Percentiles rank a stretch among this genome's conserved stretches.
Conservation (phyloP, 768 basidiomycete genomes). For the Thelephora ganbajun region DNA sequence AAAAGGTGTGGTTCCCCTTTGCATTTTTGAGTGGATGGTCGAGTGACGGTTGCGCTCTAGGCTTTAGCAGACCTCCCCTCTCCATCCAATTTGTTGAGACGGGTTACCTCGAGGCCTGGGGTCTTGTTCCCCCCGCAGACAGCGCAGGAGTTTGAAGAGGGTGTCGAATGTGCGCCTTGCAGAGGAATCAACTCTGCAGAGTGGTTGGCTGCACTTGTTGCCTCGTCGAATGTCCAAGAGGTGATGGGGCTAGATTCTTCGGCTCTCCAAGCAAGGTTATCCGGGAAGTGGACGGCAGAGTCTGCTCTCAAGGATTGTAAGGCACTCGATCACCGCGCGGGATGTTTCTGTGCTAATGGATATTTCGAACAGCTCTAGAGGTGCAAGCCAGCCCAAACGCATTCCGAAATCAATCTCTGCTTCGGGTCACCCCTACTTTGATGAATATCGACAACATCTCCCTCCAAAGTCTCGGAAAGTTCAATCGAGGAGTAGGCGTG, state of each 20-base stretch:
- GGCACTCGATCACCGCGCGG: constrained; percentile 12
- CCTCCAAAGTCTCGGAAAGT: constrained; percentile 68
- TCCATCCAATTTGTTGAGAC: constrained; percentile 10
- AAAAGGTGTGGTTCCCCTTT: constrained; percentile 28
- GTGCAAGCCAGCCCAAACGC: constrained; percentile 36
- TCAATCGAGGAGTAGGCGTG: constrained; percentile 72
- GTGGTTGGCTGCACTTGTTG: constrained; percentile 42
- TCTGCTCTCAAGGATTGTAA: constrained; percentile 65
- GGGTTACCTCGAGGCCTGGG: constrained; percentile 26
- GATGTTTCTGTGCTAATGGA: background rate
- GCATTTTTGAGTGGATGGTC: background rate
- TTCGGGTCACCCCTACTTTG: constrained; percentile 71
- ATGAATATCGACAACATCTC: constrained; percentile 91
- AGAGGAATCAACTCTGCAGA: constrained; percentile 37
- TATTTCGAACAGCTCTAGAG: constrained; percentile 34
- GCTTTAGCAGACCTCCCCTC: constrained; percentile 7
- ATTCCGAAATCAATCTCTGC: constrained; percentile 56
- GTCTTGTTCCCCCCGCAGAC: constrained; percentile 30
- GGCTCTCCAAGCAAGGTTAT: constrained; percentile 37
- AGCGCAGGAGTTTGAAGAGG: constrained; percentile 25
- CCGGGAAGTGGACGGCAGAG: constrained; percentile 58
- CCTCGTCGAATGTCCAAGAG: constrained; percentile 39
- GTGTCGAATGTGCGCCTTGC: constrained; percentile 17
- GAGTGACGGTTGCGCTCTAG: constrained; percentile 1
- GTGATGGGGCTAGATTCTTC: constrained; percentile 51